phyloP scores from a whole-genome alignment of 352 stramenopile genomes.

The Sclerospora graminicola region DNA sequence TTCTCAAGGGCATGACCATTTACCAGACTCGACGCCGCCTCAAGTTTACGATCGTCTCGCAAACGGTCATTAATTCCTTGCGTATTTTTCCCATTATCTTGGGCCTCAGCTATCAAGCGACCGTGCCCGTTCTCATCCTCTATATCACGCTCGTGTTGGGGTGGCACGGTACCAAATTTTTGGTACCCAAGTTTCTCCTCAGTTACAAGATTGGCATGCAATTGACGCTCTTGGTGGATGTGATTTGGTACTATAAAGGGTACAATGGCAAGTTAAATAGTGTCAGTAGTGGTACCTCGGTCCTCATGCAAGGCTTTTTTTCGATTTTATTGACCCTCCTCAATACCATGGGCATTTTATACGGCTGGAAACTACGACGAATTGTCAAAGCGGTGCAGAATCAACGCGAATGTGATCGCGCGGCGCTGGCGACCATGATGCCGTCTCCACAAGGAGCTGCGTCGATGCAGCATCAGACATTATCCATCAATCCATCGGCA shows the following conservation, averaged over 20 bases:
- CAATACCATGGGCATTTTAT: conserved; percentile 69
- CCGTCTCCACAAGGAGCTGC: conserved; percentile 32
- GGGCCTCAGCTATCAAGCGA: conserved; percentile 74
- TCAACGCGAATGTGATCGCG: conserved; percentile 70
- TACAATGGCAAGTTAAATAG: conserved; percentile 82
- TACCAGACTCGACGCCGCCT: conserved; percentile 70
- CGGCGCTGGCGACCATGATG: conserved; percentile 69
- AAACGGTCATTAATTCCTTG: conserved; percentile 70
- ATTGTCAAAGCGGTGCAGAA: conserved; percentile 81
- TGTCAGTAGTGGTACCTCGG: conserved; percentile 64
- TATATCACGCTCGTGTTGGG: conserved; percentile 81
- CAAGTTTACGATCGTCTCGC: conserved; percentile 84
- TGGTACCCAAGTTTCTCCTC: conserved; percentile 76
- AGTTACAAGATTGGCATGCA: conserved; percentile 88
- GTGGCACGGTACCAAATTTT: conserved; percentile 84
- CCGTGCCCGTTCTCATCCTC: conserved; percentile 74
- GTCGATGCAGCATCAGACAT: conserved; percentile 46
- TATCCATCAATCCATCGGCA: conserved; percentile 45
- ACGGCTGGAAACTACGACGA: conserved; percentile 81
- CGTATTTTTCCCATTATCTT: conserved; percentile 83
- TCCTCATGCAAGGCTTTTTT: conserved; percentile 83
- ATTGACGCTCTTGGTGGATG: conserved; percentile 68
- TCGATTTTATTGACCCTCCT: conserved; percentile 70
- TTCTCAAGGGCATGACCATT: conserved; percentile 84
- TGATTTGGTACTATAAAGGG: conserved; percentile 80